phyloP scores from a whole-genome alignment of 768 basidiomycete genomes.

The Trametes villosa region DNA sequence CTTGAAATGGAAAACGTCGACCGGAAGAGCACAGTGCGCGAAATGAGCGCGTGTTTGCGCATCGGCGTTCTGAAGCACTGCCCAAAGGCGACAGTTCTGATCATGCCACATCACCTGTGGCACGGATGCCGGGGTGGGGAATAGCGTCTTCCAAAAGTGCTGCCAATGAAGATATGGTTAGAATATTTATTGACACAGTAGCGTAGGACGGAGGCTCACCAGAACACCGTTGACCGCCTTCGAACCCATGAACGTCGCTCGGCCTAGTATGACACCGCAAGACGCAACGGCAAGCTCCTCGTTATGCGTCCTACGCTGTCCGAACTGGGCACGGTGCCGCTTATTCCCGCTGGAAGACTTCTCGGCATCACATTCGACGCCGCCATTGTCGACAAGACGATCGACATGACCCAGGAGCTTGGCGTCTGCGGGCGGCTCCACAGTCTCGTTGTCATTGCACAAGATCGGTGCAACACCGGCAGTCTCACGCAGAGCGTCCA shows the following conservation, averaged over 20 bases:
- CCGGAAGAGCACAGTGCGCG: conserved; percentile 27
- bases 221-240: conserved; percentile 24
- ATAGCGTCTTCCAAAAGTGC: conserved; percentile 17
- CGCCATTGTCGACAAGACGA: too few relatives aligned
- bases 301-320: conserved; percentile 30
- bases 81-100: conserved; percentile 30
- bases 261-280: conserved; percentile 22
- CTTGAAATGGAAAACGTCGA: conserved; percentile 42
- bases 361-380: too few relatives aligned
- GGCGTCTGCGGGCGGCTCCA: too few relatives aligned
- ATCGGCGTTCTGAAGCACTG: conserved; percentile 13
- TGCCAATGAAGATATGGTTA: background rate
- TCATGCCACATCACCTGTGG: conserved; percentile 35
- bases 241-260: conserved; percentile 28
- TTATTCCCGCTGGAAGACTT: background rate
- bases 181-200: too few relatives aligned
- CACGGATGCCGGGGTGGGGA: conserved; percentile 8
- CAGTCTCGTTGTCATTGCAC: too few relatives aligned
- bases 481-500: too few relatives aligned
- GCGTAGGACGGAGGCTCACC: conserved; percentile 2
- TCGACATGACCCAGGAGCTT: too few relatives aligned
- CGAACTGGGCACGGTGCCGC: conserved; percentile 16
- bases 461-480: too few relatives aligned
- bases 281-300: conserved; percentile 31
- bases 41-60: conserved; percentile 7